Percentiles rank a stretch among this genome's conserved stretches.
phyloP scores from a whole-genome alignment of 176 grass and related monocot genomes.

The Tillandsia leiboldiana region DNA sequence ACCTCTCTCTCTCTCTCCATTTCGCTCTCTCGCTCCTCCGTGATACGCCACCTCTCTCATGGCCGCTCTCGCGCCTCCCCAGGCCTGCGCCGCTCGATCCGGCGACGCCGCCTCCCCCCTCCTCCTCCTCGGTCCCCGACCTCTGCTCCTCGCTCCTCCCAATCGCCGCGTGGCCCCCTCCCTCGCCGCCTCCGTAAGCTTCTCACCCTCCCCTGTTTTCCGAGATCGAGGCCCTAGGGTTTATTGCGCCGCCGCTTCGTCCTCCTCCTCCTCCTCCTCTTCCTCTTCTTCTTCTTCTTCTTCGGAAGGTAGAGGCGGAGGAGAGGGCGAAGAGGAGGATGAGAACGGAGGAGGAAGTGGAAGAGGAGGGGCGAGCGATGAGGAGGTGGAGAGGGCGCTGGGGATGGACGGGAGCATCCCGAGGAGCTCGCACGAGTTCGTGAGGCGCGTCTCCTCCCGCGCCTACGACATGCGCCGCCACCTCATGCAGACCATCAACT shows the following conservation, averaged over 20 bases:
- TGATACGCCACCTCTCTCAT: conserved; percentile 4
- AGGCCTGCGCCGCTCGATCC: conserved; percentile 9
- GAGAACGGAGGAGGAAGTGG: conserved; percentile 6
- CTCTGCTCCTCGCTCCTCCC: conserved; percentile 22
- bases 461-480: conserved; percentile 64
- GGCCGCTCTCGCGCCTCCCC: conserved; percentile 40
- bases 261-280: conserved; percentile 18
- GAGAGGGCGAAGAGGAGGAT: neutral
- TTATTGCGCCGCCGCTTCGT: conserved; percentile 3
- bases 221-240: neutral
- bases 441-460: conserved; percentile 76
- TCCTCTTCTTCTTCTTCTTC: neutral
- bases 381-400: conserved; percentile 85
- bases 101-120: conserved; percentile 10
- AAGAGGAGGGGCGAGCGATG: conserved; percentile 5
- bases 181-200: neutral
- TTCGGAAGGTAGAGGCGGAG: too few species aligned
- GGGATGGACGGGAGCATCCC: conserved; percentile 79
- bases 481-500: conserved; percentile 28
- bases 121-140: conserved; percentile 14
- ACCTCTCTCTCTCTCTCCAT: too few species aligned
- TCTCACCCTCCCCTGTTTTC: conserved; percentile 2
- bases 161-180: conserved; percentile 24
- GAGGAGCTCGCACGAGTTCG: conserved; percentile 79
- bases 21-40: too few species aligned